phyloP scores from a whole-genome alignment of 495 filamentous ascomycete genomes.

The Neurospora pannonica region DNA sequence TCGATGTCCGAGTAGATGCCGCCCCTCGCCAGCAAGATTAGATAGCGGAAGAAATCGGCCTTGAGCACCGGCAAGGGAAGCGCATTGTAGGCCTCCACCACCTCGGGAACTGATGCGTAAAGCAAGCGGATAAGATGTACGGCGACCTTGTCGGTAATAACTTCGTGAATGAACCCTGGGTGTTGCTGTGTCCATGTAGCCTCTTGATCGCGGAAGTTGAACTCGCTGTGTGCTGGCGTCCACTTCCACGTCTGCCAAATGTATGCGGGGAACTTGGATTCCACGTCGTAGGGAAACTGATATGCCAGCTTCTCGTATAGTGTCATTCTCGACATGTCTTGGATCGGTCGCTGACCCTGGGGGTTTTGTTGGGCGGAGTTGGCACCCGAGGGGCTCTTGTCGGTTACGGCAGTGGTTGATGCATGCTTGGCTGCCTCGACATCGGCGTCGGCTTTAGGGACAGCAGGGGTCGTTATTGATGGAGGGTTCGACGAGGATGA shows the following conservation, averaged over 20 bases:
- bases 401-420: slow-evolving; percentile 12
- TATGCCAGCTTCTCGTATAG: slow-evolving; percentile 79
- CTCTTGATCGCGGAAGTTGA: slow-evolving; percentile 71
- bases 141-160: slow-evolving; percentile 85
- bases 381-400: slow-evolving; percentile 8
- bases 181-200: slow-evolving; percentile 87
- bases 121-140: slow-evolving; percentile 72
- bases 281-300: slow-evolving; percentile 86
- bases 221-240: slow-evolving; percentile 70
- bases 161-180: slow-evolving; percentile 89
- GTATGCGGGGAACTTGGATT: slow-evolving; percentile 85
- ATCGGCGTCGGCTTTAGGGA: slow-evolving; percentile 7
- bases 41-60: slow-evolving; percentile 95
- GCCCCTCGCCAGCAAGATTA: slow-evolving; percentile 86
- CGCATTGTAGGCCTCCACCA: slow-evolving; percentile 83
- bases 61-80: slow-evolving; percentile 84
- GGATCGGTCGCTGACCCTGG: slow-evolving; percentile 36
- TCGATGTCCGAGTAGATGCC: slow-evolving; percentile 98
- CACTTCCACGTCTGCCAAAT: slow-evolving; percentile 99
- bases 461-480: slow-evolving; percentile 14
- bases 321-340: slow-evolving; percentile 50
- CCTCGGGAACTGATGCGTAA: slow-evolving; percentile 79
- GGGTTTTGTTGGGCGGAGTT: slow-evolving; percentile 9
- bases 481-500: slow-evolving; percentile 26
- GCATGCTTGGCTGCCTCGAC: slow-evolving; percentile 15